phyloP scores from a whole-genome alignment of 306 rosid genomes.

The Mucuna pruriens region DNA sequence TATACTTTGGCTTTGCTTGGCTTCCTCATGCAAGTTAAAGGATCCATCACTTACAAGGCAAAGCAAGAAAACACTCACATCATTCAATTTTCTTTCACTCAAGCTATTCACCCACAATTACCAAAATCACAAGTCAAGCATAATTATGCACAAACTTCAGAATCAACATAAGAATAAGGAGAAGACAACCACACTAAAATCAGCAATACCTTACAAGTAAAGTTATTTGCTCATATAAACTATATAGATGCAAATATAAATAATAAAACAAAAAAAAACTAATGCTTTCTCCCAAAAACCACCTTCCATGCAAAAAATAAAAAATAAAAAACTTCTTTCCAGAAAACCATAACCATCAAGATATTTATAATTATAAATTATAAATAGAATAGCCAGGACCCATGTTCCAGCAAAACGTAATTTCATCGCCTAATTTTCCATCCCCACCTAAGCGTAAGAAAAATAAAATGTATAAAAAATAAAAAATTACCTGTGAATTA shows the following conservation, averaged over 20 bases:
- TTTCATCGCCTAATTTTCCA: constrained; percentile 31
- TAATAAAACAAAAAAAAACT: not conserved
- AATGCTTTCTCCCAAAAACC: not conserved
- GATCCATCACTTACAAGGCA: not conserved
- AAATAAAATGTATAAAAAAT: not conserved
- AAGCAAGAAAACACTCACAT: constrained; percentile 1
- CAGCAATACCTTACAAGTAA: constrained; percentile 30
- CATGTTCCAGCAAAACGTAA: constrained; percentile 25
- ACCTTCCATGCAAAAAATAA: not conserved
- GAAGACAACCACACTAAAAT: constrained; percentile 15
- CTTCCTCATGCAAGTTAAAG: constrained; percentile 14
- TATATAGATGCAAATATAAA: not conserved
- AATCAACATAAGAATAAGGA: constrained; percentile 40
- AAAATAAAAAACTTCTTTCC: too few species aligned
- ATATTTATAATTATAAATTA: too few species aligned
- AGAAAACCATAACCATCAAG: not conserved
- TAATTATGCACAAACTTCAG: constrained; percentile 29
- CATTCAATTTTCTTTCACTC: not conserved
- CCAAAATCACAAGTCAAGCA: constrained; percentile 36
- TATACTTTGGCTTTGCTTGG: constrained; percentile 8
- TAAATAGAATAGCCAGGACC: constrained; percentile 20
- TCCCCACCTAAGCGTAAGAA: not conserved
- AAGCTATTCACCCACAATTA: constrained; percentile 7
- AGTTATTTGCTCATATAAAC: constrained; percentile 4
- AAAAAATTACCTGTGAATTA: constrained; percentile 45